A percentile compares a stretch with the other conserved stretches of the same genome.
Evolutionary conservation across 1,284 basidiomycete genomes (phyloP).

Genomic region (Pholiota adiposa): DNA sequence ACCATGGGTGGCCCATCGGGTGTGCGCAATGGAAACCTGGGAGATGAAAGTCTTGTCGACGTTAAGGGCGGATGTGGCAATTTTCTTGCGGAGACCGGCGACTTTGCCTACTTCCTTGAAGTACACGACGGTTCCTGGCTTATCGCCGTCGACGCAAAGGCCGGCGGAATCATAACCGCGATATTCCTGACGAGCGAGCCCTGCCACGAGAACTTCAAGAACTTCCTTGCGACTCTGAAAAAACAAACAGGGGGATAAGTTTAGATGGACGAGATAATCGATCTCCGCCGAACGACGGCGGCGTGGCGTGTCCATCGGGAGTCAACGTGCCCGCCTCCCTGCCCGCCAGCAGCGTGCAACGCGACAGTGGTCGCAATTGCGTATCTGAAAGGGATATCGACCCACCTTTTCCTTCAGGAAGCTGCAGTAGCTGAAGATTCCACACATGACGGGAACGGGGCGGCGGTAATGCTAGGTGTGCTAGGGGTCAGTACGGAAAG

Average conservation of each 20-base stretch:
- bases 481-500: not conserved
- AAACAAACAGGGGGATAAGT: slow-evolving; percentile 14
- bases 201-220: slow-evolving; percentile 91
- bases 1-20: slow-evolving; percentile 99
- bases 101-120: slow-evolving; percentile 99
- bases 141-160: slow-evolving; percentile 94
- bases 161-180: slow-evolving; percentile 98
- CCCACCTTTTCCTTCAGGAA: slow-evolving; percentile 91
- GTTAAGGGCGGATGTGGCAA: slow-evolving; percentile 79
- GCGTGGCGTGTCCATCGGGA: not conserved
- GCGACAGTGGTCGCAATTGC: not conserved
- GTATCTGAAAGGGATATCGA: slow-evolving; percentile 1
- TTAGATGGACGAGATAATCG: slow-evolving; percentile 15
- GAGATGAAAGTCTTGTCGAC: slow-evolving; percentile 83
- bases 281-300: slow-evolving; percentile 12
- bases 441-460: slow-evolving; percentile 67
- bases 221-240: slow-evolving; percentile 87
- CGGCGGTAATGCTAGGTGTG: not conserved
- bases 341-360: not conserved
- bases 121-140: slow-evolving; percentile 75
- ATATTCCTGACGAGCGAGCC: slow-evolving; percentile 96
- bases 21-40: slow-evolving; percentile 98
- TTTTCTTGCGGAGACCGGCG: slow-evolving; percentile 90
- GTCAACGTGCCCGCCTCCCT: not conserved
- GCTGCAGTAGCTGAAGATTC: slow-evolving; percentile 96